phyloP scores from a whole-genome alignment of 176 grass and related monocot species.

The Otatea glauca region DNA sequence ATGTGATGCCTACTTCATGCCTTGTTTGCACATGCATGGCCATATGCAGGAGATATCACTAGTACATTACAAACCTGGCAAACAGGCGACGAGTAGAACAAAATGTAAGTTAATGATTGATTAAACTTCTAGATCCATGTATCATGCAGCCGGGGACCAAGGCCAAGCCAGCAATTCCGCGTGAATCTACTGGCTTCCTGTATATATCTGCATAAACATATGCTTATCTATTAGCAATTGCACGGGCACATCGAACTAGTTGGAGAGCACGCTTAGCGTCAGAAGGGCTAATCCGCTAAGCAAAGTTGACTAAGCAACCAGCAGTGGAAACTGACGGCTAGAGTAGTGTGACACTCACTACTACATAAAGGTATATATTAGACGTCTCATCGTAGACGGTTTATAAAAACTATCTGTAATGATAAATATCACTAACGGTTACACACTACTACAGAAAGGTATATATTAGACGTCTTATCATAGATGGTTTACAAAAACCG shows the following conservation, averaged over 20 bases:
- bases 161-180: not conserved
- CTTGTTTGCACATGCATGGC: constrained; percentile 19
- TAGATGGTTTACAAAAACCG: too few species aligned
- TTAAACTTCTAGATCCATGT: too few species aligned
- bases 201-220: not conserved
- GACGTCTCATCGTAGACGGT: too few species aligned
- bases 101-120: too few species aligned
- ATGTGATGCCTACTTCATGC: constrained; percentile 8
- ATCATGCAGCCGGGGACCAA: too few species aligned
- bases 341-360: not conserved
- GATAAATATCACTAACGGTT: too few species aligned
- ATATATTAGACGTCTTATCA: too few species aligned
- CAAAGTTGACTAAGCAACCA: constrained; percentile 1
- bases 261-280: not conserved
- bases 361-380: too few species aligned
- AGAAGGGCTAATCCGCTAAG: not conserved
- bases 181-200: not conserved
- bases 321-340: not conserved
- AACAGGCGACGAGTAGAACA: not conserved
- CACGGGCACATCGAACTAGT: not conserved
- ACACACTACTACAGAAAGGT: too few species aligned
- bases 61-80: too few species aligned
- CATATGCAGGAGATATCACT: not conserved
- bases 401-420: too few species aligned
- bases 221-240: not conserved